A percentile compares a stretch with the other conserved stretches of the same genome.
These are phyloP conservation scores for Trichosporon coremiiforme DNA, from an alignment of 1,284 basidiomycete genomes.

Conservation along the genomic window DNA sequence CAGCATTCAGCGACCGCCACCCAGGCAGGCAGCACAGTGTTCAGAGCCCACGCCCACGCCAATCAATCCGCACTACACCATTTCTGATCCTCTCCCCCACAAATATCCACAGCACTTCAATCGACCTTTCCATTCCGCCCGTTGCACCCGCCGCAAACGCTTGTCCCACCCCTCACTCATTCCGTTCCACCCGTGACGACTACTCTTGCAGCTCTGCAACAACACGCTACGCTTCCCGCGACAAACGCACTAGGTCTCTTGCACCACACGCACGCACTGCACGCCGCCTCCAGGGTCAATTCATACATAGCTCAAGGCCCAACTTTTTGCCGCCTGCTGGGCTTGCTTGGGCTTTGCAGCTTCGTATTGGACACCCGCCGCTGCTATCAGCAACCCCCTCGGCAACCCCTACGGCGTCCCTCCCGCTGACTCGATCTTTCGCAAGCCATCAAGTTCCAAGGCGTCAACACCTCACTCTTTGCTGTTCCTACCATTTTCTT, in stretches of 20 bases:
- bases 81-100: neutral
- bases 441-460: neutral
- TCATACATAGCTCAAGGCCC: constrained; percentile 13
- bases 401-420: no score
- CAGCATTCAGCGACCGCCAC: constrained; percentile 3
- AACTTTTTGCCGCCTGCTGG: constrained; percentile 13
- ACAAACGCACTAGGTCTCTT: neutral
- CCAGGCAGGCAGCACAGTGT: neutral
- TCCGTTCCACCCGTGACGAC: constrained; percentile 3
- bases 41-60: neutral
- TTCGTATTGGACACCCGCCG: constrained; percentile 11
- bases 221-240: neutral
- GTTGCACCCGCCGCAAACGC: neutral
- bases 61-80: constrained; percentile 12
- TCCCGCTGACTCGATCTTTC: constrained; percentile 1
- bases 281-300: constrained; percentile 16
- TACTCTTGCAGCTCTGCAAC: neutral
- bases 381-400: neutral
- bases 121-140: constrained; percentile 7
- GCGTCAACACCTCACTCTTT: neutral
- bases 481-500: neutral
- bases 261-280: neutral
- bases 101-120: neutral
- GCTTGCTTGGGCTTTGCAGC: neutral
- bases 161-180: neutral